These are phyloP conservation scores for Trypanosoma rangeli DNA, from an alignment of 208 protist genomes.

Conservation along the genomic window DNA sequence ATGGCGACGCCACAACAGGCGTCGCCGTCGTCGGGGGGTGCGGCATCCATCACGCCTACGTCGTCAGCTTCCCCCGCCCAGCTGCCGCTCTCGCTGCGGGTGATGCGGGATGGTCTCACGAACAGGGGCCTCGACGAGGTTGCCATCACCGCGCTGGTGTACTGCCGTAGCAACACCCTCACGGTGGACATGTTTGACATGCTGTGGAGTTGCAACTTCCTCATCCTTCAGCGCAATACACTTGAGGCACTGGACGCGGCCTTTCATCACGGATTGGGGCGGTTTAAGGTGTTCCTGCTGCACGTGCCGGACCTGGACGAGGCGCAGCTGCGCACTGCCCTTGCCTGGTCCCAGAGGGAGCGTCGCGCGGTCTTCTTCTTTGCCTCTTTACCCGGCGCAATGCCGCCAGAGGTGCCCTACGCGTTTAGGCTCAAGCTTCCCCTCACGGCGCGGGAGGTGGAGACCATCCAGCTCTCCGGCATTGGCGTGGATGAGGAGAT, in stretches of 20 bases:
- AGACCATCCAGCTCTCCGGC: constrained; percentile 45
- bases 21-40: background rate
- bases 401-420: constrained; percentile 33
- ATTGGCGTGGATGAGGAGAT: constrained; percentile 52
- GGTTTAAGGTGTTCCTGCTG: constrained; percentile 70
- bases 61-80: background rate
- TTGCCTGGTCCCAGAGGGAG: constrained; percentile 45
- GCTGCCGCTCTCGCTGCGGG: background rate
- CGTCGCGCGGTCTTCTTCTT: constrained; percentile 69
- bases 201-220: constrained; percentile 65
- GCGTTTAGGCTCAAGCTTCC: constrained; percentile 43
- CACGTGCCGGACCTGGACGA: constrained; percentile 45
- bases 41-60: background rate
- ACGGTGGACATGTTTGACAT: constrained; percentile 31
- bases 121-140: constrained; percentile 2
- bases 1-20: background rate
- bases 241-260: constrained; percentile 42
- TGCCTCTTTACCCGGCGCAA: constrained; percentile 20
- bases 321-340: constrained; percentile 34
- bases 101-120: constrained; percentile 13
- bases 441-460: constrained; percentile 37
- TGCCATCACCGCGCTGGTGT: constrained; percentile 64
- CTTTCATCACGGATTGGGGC: constrained; percentile 48
- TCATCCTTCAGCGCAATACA: constrained; percentile 35
- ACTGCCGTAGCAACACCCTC: constrained; percentile 31